Base-by-base conservation (phyloP, 768 basidiomycete species). In the Pisolithus albus region DNA sequence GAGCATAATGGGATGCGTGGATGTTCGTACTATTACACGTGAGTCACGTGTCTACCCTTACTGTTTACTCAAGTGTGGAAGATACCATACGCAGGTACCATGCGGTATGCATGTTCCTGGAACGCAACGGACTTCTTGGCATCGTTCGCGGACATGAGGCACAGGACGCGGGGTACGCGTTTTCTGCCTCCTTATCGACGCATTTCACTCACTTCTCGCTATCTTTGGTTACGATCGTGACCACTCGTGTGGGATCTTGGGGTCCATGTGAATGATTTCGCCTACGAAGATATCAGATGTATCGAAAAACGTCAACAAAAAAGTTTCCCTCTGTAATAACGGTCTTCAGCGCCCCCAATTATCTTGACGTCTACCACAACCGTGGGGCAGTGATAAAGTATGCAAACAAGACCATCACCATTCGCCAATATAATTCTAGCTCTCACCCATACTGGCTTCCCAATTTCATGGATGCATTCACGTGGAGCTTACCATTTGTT, bases 381-480 rank as follows among this genome's bases (percentile, higher is more conserved):
- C 90, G 94, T 47, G 96, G 87, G 1, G 96, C 96, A 1, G 86
- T 99, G 39, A 84, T 99, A 71, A 97, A 97, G 70, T 98, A 98
- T 61, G 92, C 88, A 51, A 93, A 93, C 70, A 94, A 93, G 75
- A 94, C 89, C 51, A 93, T 97, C 72, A 97, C 92, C 41, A 96
- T 97, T 55, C 77, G 93, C 57, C 91, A 93, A 69, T 94, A 87
- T 61, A 85, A 86, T 63, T 79, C 78, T 47, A 81, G 75, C 36
- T 77, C 83, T 26, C 91, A 93, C 66, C 91, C 91, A 4, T 97
- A 92, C 68, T 96, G 93, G 92, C 71, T 99, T 30, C 95, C 95
- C 0, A 97, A 97, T 70, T 96, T 97, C 58, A 94, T 96, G 86
- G 92, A 98, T 64, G 94, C 89, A 30, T 98, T 99, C 65, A 97